Evolutionary conservation across 2,329 filamentous ascomycete genomes (phyloP), one percentile per base, ranked within the genome.

Genomic region (Colletotrichum sp.): DNA sequence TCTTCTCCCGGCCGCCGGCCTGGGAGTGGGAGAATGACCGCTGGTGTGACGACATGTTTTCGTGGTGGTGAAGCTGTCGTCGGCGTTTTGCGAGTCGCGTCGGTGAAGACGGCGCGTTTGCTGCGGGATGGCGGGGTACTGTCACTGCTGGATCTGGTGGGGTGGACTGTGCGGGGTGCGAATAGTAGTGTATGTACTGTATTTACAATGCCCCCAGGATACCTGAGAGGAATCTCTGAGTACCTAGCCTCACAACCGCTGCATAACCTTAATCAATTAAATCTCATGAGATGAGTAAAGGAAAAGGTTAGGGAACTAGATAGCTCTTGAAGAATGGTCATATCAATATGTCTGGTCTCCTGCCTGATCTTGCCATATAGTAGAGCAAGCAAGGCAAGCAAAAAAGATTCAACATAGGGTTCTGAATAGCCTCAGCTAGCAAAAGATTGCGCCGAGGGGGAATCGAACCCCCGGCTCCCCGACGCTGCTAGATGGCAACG

Each of bases 1-100:
- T 87, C 84, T 91, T 92, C 72, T 90, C 88, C 30, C 67, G 57
- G 12, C 36, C 12, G 8, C 64, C 76, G n/a, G 36, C 32, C 60
- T 78, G 75, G 18, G 74, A 75, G 7, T 75, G 74, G 12, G 77
- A 78, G 16, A 76, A 62, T 6, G 77, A 71, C n/a, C 77, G 75
- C 57, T 78, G 77, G 44, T 78, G 77, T 9, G 75, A 73, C 18
- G 77, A 71, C 77, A 78, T 78, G 12, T 59, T 36, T 30, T 34
- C 18, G 24, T 52, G 32, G 8, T 34, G 24, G 26, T 63, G n/a
- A 52, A 52, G 22, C 24, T 57, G 34, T 22, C 12, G 15, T 26
- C 13, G 9, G 55, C 0, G 22, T 26, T 12, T 18, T n/a, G 26
- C 36, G 22, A 32, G 48, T 66, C 52, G 72, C 72, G 72, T 72